Percentiles rank a stretch among this genome's conserved stretches.
These are phyloP conservation scores for Fusarium vanettenii DNA, from an alignment of 2,329 filamentous ascomycete species.

Conservation along the genomic window DNA sequence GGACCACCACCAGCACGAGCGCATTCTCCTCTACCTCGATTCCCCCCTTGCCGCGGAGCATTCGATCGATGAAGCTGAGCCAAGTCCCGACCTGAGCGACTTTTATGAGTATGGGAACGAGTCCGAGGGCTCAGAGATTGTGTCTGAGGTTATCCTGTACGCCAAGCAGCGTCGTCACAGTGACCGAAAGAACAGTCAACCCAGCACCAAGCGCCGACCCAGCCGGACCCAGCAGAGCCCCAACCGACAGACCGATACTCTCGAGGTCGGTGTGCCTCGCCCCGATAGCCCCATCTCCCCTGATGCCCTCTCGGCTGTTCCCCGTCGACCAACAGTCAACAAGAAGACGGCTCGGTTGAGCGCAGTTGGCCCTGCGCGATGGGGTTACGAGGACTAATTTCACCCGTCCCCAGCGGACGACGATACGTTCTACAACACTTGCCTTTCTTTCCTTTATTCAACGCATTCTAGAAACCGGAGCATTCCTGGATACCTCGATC, in stretches of 20 bases:
- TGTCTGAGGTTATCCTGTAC: slow-evolving; percentile 30
- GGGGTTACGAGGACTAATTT: slow-evolving; percentile 40
- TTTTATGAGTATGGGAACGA: slow-evolving; percentile 50
- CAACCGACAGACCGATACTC: slow-evolving; percentile 4
- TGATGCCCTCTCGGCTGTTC: slow-evolving; percentile 43
- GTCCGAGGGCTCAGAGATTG: slow-evolving; percentile 32
- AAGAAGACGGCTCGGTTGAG: slow-evolving; percentile 56
- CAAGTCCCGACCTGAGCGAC: slow-evolving; percentile 53
- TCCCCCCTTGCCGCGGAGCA: slow-evolving; percentile 38
- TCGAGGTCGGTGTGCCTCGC: slow-evolving; percentile 49
- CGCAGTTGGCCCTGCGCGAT: slow-evolving; percentile 44
- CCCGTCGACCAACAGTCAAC: slow-evolving; percentile 42
- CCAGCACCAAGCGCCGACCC: slow-evolving; percentile 21
- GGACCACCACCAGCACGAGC: slow-evolving; percentile 37
- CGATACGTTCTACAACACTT: slow-evolving; percentile 23
- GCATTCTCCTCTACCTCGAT: slow-evolving; percentile 46
- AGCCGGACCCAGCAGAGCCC: slow-evolving; percentile 20
- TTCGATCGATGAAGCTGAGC: slow-evolving; percentile 44
- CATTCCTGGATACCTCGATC: slow-evolving; percentile 39
- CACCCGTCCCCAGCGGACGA: slow-evolving; percentile 1
- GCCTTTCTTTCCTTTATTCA: slow-evolving; percentile 16
- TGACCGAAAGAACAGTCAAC: slow-evolving; percentile 13
- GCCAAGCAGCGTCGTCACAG: slow-evolving; percentile 27
- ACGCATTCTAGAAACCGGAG: slow-evolving; percentile 27
- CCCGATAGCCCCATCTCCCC: slow-evolving; percentile 57